Conservation (phyloP, 169 alveolate genomes). For the Eimeria brunetti region DNA sequence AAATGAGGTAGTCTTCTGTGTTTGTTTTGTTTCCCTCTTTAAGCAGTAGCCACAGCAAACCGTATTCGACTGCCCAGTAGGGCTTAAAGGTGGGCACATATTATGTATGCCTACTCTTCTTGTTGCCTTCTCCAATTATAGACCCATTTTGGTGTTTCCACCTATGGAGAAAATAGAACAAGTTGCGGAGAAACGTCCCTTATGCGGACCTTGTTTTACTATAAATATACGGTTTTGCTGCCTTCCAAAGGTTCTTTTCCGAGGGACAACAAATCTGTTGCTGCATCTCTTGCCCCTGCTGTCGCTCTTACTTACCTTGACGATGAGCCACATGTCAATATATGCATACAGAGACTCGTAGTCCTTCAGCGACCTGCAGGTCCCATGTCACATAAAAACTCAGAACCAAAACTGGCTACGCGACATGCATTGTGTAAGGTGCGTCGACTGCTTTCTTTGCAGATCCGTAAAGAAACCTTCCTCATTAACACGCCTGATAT, state of each 20-base stretch:
- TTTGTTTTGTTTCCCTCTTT: neutral
- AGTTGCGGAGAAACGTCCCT: neutral
- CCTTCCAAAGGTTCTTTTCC: neutral
- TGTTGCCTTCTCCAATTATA: slow-evolving; percentile 43
- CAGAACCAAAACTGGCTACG: neutral
- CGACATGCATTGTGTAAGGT: neutral
- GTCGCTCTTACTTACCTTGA: neutral
- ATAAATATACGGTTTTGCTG: neutral
- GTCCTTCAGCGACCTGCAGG: slow-evolving; percentile 34
- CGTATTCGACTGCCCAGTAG: neutral
- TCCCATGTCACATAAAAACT: neutral
- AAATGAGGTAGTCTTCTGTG: neutral
- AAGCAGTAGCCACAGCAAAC: neutral
- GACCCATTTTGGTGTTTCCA: slow-evolving; percentile 43
- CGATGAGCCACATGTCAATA: slow-evolving; percentile 44
- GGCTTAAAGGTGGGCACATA: neutral
- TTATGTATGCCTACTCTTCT: slow-evolving; percentile 27
- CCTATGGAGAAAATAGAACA: neutral
- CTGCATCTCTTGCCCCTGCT: neutral
- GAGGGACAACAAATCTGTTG: neutral
- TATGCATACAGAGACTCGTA: slow-evolving; percentile 10
- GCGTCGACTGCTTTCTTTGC: neutral
- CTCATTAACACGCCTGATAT: neutral
- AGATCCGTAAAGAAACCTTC: neutral
- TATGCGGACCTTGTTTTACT: neutral